Evolutionary conservation across 2,329 filamentous ascomycete species (phyloP).

Genomic region (Colletotrichum simmondsii): DNA sequence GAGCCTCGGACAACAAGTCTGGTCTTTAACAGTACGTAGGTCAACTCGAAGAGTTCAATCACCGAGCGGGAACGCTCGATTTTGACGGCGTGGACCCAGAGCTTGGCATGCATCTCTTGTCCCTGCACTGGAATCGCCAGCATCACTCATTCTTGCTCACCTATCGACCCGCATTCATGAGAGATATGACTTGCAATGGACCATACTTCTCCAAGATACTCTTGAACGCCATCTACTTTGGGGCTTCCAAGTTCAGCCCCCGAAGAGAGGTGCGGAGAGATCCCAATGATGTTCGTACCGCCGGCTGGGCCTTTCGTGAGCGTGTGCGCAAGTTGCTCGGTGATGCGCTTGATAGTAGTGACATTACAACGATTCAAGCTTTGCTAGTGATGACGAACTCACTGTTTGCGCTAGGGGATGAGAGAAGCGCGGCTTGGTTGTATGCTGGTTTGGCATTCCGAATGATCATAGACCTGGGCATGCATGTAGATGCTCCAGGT

Average conservation of each 20-base stretch:
- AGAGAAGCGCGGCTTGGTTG: conserved; percentile 65
- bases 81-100: conserved; percentile 66
- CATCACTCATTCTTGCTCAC: conserved; percentile 59
- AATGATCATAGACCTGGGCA: conserved; percentile 65
- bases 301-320: conserved; percentile 59
- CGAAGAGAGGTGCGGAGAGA: conserved; percentile 56
- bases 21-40: conserved; percentile 36
- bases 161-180: conserved; percentile 64
- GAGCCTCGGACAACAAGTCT: neutral
- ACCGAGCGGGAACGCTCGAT: conserved; percentile 57
- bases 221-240: conserved; percentile 64
- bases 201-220: conserved; percentile 67
- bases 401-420: conserved; percentile 60
- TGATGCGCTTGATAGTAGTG: conserved; percentile 56
- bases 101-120: conserved; percentile 61
- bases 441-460: conserved; percentile 68
- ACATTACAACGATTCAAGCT: conserved; percentile 65
- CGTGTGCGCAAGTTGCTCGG: conserved; percentile 59
- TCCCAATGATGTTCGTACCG: conserved; percentile 56
- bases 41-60: conserved; percentile 61
- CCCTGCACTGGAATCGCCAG: conserved; percentile 64
- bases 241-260: conserved; percentile 57
- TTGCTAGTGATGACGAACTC: conserved; percentile 62
- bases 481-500: conserved; percentile 56
- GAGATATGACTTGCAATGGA: conserved; percentile 63